Evolutionary conservation across 1,284 basidiomycete genomes (phyloP), one percentile per base, ranked within the genome.

Genomic region (Cryptococcus neoformans): DNA sequence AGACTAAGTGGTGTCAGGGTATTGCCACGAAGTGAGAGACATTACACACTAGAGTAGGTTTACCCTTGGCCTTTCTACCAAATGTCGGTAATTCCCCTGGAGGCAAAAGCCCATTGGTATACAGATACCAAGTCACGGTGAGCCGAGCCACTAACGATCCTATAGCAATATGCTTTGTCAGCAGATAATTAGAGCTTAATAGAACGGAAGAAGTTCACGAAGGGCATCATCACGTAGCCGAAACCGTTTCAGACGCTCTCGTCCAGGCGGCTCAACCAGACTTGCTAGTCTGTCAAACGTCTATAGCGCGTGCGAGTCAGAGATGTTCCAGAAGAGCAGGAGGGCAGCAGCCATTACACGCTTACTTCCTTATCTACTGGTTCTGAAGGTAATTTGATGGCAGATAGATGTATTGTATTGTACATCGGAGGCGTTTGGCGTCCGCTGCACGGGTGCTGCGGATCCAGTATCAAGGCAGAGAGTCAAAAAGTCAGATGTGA

Each of bases 91-190:
- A 34, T 11, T 53, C n/a, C 9, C 51, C 39, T 17, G 38, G 16
- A 11, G 39, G 3, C 8, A 73, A 28, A 6, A 69, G 56, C 3
- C 53, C 51, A 0, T 63, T 16, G 1, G 14, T 34, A 34, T 63
- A 60, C 28, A 74, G 58, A 50, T 71, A 74, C 65, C 68, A 76
- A 10, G 65, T 68, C 12, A 68, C 66, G 4, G 68, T 58, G 10
- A 74, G 61, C 4, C 67, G 61, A 5, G 69, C 70, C 3, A 69
- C 67, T 0, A 73, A 48, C 0, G 70, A 70, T 4, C 71, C 71
- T 72, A 17, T 40, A 7, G 14, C 3, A 39, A 21, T 36, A 50
- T 44, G 17, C 5, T 37, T n/a, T 37, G 16, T 54, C 36, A 49
- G 54, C 42, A 36, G 35, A 8, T 36, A 40, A 35, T 39, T 21